A percentile compares a stretch with the other conserved stretches of the same genome.
phyloP scores from a whole-genome alignment of 257 asterid species.

The Osmanthus fragrans region DNA sequence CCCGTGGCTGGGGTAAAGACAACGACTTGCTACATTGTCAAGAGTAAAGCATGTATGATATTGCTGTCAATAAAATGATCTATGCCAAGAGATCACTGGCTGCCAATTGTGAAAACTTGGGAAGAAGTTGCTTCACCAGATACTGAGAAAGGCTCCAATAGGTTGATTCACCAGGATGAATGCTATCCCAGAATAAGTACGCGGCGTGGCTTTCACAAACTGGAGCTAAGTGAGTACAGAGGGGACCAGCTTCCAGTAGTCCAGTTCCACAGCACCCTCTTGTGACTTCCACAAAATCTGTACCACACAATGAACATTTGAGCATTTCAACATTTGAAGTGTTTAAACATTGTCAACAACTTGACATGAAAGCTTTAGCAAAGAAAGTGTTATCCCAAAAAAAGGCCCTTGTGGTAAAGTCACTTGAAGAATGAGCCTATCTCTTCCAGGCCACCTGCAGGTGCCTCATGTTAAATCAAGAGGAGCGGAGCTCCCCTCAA shows the following conservation, averaged over 20 bases:
- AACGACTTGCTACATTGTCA: not conserved
- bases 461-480: not conserved
- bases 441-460: not conserved
- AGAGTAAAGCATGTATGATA: not conserved
- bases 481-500: not conserved
- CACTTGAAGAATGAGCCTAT: not conserved
- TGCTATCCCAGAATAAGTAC: slow-evolving; percentile 64
- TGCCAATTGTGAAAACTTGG: slow-evolving; percentile 17
- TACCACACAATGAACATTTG: slow-evolving; percentile 7
- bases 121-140: slow-evolving; percentile 28
- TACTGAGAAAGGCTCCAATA: slow-evolving; percentile 33
- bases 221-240: slow-evolving; percentile 43
- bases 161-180: slow-evolving; percentile 65
- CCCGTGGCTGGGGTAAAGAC: not conserved
- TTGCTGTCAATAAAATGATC: not conserved
- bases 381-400: not conserved
- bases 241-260: slow-evolving; percentile 57
- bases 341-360: not conserved
- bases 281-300: slow-evolving; percentile 52
- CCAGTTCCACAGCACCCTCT: slow-evolving; percentile 79
- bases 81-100: slow-evolving; percentile 1
- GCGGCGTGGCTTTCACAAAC: slow-evolving; percentile 44
- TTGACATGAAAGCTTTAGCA: not conserved
- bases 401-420: not conserved
- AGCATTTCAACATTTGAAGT: not conserved